Conservation (phyloP, 2,329 filamentous ascomycete species). For the Neopestalotiopsis rosae region DNA sequence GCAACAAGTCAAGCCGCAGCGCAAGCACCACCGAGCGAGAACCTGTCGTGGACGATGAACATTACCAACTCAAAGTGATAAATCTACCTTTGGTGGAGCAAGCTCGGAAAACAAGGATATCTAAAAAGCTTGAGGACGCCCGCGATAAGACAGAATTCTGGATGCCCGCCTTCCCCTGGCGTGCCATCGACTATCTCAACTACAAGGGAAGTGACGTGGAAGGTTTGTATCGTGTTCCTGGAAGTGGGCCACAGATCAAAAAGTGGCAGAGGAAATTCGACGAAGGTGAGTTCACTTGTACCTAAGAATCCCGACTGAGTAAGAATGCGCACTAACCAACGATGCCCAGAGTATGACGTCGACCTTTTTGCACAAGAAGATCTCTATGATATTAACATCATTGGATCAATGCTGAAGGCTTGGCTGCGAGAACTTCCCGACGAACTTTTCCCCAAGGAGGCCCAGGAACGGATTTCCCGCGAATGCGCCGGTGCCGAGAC, state of each 20-base stretch:
- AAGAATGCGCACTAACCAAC: not conserved
- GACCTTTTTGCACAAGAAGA: constrained; percentile 87
- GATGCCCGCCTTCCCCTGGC: constrained; percentile 96
- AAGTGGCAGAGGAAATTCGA: constrained; percentile 94
- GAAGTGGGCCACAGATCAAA: constrained; percentile 88
- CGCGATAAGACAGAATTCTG: constrained; percentile 97
- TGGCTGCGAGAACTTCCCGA: constrained; percentile 96
- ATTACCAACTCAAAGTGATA: constrained; percentile 84
- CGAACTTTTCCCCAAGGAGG: constrained; percentile 86
- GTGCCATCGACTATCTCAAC: constrained; percentile 95
- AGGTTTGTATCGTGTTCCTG: constrained; percentile 89
- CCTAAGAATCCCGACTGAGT: not conserved
- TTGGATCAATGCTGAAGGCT: constrained; percentile 94
- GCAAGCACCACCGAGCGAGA: constrained; percentile 74
- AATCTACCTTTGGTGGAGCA: constrained; percentile 87
- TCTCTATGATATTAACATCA: constrained; percentile 94
- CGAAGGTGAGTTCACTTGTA: constrained; percentile 62
- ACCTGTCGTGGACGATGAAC: constrained; percentile 74
- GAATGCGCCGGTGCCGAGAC: constrained; percentile 80
- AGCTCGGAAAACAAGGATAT: constrained; percentile 88
- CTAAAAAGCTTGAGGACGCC: constrained; percentile 84
- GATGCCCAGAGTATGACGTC: constrained; percentile 75
- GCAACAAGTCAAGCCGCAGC: constrained; percentile 71
- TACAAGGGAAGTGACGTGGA: constrained; percentile 94
- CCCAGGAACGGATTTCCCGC: constrained; percentile 79